A percentile compares a stretch with the other conserved stretches of the same genome.
Evolutionary conservation across 2,329 filamentous ascomycete species (phyloP).

Genomic region (Leptodontidium sp.): DNA sequence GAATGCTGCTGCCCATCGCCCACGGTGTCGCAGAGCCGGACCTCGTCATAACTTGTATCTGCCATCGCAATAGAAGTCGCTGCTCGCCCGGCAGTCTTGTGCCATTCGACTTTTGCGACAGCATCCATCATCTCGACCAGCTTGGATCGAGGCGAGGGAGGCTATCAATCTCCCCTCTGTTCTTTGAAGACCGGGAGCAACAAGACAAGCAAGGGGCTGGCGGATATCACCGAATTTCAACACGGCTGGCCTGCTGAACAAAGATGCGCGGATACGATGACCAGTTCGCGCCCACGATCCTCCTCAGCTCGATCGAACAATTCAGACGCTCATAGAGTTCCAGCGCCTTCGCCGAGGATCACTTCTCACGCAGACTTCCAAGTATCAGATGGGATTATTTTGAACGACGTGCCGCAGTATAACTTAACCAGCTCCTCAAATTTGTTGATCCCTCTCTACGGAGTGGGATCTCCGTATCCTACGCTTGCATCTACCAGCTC

Average conservation of each 20-base stretch:
- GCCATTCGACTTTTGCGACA: constrained; percentile 12
- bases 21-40: constrained; percentile 12
- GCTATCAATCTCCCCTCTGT: background rate
- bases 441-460: constrained; percentile 49
- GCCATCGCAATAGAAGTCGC: background rate
- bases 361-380: constrained; percentile 32
- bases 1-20: background rate
- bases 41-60: background rate
- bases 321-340: constrained; percentile 39
- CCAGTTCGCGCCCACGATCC: constrained; percentile 45
- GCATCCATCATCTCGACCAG: background rate
- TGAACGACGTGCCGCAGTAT: constrained; percentile 46
- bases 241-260: constrained; percentile 22
- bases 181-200: constrained; percentile 7
- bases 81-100: constrained; percentile 3
- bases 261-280: constrained; percentile 45
- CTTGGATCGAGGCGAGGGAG: constrained; percentile 12
- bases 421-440: constrained; percentile 44
- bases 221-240: constrained; percentile 15
- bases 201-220: constrained; percentile 11
- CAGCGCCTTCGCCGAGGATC: constrained; percentile 37
- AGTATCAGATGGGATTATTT: constrained; percentile 40
- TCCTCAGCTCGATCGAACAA: constrained; percentile 46
- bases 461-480: constrained; percentile 51
- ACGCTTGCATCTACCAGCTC: constrained; percentile 47